Evolutionary conservation across 208 protist species (phyloP).

Genomic region (Spongospora subterranea): DNA sequence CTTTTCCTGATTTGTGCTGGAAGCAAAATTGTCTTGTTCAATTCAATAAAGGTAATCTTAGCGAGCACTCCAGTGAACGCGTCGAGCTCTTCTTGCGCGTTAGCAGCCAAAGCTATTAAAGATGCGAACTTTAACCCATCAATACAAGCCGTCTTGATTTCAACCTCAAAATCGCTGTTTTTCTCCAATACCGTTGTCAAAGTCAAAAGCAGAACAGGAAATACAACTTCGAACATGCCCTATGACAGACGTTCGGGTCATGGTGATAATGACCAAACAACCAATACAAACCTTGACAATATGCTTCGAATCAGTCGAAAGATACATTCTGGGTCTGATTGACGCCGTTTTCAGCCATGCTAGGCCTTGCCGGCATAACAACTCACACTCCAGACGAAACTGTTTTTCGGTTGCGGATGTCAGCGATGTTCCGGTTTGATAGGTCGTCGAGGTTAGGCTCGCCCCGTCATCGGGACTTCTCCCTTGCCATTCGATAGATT

Average conservation of each 20-base stretch:
- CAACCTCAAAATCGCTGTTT: slow-evolving; percentile 9
- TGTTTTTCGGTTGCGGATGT: neutral
- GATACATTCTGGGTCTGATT: neutral
- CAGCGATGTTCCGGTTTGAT: neutral
- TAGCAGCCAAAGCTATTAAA: neutral
- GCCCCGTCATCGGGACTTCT: neutral
- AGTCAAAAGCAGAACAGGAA: neutral
- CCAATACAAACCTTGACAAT: slow-evolving; percentile 30
- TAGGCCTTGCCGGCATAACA: neutral
- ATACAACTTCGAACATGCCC: slow-evolving; percentile 47
- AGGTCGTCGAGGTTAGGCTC: neutral
- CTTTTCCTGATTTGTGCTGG: neutral
- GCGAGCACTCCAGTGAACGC: slow-evolving; percentile 1
- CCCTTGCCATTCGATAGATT: slow-evolving; percentile 14
- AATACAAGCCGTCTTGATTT: slow-evolving; percentile 32
- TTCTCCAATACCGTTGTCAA: neutral
- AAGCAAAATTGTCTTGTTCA: neutral
- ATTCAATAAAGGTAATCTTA: slow-evolving; percentile 18
- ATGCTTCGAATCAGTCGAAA: slow-evolving; percentile 50
- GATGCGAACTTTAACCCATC: slow-evolving; percentile 26
- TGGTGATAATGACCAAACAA: neutral
- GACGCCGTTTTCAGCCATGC: slow-evolving; percentile 19
- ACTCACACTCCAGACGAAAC: neutral
- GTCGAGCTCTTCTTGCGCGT: slow-evolving; percentile 35
- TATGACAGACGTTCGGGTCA: neutral